phyloP scores from a whole-genome alignment of 2,329 filamentous ascomycete genomes.

The Metarhizium brunneum region DNA sequence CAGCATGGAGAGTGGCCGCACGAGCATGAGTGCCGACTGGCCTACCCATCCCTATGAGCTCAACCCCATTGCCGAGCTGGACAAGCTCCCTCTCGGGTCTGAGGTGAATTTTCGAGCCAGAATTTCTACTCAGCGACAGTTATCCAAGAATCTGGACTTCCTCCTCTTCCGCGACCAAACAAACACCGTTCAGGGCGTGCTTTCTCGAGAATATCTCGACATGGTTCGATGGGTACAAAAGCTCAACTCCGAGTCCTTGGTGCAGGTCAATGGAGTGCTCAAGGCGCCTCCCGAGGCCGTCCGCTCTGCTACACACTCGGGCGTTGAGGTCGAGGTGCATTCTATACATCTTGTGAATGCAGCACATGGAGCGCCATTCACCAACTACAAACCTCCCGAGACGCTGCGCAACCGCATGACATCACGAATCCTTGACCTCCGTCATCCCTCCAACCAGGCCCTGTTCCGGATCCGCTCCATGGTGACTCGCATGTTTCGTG shows the following conservation, averaged over 20 bases:
- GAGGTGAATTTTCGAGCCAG: conserved; percentile 33
- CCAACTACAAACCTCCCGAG: conserved; percentile 56
- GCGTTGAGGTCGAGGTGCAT: conserved; percentile 64
- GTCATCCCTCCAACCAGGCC: conserved; percentile 77
- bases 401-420: conserved; percentile 58
- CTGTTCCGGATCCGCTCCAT: conserved; percentile 82
- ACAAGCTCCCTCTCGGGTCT: conserved; percentile 25
- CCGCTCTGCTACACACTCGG: conserved; percentile 64
- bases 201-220: conserved; percentile 46
- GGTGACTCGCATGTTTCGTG: conserved; percentile 71
- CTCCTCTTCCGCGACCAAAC: conserved; percentile 79
- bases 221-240: conserved; percentile 87
- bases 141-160: conserved; percentile 78
- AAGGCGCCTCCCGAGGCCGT: conserved; percentile 67
- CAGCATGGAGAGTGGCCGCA: conserved; percentile 26
- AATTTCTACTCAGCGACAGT: conserved; percentile 58
- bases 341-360: conserved; percentile 42
- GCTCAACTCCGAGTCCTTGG: conserved; percentile 66
- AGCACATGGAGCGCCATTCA: conserved; percentile 39
- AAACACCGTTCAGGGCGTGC: conserved; percentile 74
- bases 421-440: conserved; percentile 74
- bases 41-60: conserved; percentile 29
- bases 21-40: conserved; percentile 27
- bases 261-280: conserved; percentile 65
- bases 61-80: conserved; percentile 28